These are phyloP conservation scores for Microsporum canis DNA, from an alignment of 2,329 filamentous ascomycete genomes.

Conservation along the genomic window DNA sequence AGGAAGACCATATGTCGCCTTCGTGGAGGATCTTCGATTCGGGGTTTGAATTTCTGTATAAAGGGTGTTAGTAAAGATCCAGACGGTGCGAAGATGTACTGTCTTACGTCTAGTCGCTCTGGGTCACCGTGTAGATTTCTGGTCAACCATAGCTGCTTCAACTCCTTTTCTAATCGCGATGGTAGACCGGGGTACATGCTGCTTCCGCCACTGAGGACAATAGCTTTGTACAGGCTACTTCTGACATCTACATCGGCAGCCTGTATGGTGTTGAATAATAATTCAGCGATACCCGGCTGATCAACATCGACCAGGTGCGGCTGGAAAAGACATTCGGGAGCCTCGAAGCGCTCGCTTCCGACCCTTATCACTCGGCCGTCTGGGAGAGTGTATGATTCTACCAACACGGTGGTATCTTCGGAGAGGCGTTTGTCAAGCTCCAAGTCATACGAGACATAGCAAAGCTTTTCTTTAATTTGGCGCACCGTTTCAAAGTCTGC, in stretches of 20 bases:
- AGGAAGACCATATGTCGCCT: conserved; percentile 99
- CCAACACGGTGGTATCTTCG: conserved; percentile 92
- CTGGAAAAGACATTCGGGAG: conserved; percentile 96
- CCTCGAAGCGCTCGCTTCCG: conserved; percentile 94
- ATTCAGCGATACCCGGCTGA: conserved; percentile 90
- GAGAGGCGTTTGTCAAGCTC: conserved; percentile 91
- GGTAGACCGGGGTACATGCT: conserved; percentile 98
- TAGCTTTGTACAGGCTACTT: conserved; percentile 88
- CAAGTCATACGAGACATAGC: conserved; percentile 97
- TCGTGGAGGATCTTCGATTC: conserved; percentile 94
- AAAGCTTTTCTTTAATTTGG: conserved; percentile 99
- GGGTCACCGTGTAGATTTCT: conserved; percentile 82
- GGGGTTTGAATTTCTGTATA: conserved; percentile 87
- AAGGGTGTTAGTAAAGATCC: background rate
- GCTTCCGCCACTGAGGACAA: conserved; percentile 90
- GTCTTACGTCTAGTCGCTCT: conserved; percentile 62
- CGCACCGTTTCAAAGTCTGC: conserved; percentile 98
- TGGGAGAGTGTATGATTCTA: conserved; percentile 94
- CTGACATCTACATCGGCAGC: conserved; percentile 90
- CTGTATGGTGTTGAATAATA: conserved; percentile 98
- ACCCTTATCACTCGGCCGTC: conserved; percentile 94
- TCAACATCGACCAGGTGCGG: conserved; percentile 96
- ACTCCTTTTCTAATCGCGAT: conserved; percentile 89
- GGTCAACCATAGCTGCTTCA: conserved; percentile 97
- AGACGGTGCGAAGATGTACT: background rate